Evolutionary conservation across 139 green algal genomes (phyloP).

Genomic region (Chlorella sp.): DNA sequence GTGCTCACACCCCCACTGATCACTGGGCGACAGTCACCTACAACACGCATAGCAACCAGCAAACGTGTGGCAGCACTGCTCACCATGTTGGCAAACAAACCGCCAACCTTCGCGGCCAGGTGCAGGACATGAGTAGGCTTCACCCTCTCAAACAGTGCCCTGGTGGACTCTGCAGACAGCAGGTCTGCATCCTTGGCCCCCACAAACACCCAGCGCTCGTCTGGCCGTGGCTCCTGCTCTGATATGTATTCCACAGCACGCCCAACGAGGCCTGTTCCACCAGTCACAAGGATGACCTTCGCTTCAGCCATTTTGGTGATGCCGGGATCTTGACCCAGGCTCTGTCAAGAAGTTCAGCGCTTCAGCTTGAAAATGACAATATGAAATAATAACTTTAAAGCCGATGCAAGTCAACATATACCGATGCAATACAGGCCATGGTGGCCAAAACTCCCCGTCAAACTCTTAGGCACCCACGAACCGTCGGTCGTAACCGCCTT

Average conservation of each 20-base stretch:
- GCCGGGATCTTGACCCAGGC: too few species aligned
- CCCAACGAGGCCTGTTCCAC: conserved; percentile 37
- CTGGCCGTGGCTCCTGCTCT: conserved; percentile 8
- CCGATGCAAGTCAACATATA: too few species aligned
- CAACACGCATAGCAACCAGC: neutral
- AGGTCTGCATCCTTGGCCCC: conserved; percentile 44
- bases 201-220: conserved; percentile 39
- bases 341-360: too few species aligned
- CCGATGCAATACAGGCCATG: too few species aligned
- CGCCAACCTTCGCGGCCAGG: conserved; percentile 43
- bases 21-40: neutral
- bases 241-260: conserved; percentile 34
- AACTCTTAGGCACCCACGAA: too few species aligned
- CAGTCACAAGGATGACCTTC: conserved; percentile 41
- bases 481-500: too few species aligned
- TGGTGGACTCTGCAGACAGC: conserved; percentile 18
- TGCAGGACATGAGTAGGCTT: conserved; percentile 50
- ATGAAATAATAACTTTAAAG: too few species aligned
- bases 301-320: too few species aligned
- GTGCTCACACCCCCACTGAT: too few species aligned
- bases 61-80: conserved; percentile 18
- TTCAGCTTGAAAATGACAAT: too few species aligned
- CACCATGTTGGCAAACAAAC: conserved; percentile 57
- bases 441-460: too few species aligned
- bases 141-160: conserved; percentile 37